A percentile compares a stretch with the other conserved stretches of the same genome.
phyloP scores from a whole-genome alignment of 225 moss, liverwort and hornwort genomes.

The Thuidium tamariscinum region DNA sequence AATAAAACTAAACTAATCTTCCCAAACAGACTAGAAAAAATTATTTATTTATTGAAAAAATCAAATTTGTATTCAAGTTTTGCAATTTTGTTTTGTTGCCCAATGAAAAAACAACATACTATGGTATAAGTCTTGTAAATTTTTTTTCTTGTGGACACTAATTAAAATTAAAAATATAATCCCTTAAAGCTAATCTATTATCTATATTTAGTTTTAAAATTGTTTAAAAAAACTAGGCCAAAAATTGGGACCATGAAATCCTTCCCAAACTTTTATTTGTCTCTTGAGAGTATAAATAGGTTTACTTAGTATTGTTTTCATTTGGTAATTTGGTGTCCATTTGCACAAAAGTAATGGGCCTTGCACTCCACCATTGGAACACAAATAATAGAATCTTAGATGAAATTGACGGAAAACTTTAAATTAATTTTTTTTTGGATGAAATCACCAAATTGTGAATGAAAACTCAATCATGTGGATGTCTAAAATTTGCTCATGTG shows the following conservation, averaged over 20 bases:
- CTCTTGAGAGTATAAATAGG: accelerated
- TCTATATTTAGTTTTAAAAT: neutral
- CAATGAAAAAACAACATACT: accelerated
- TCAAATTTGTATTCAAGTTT: neutral
- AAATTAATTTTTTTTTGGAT: too few relatives aligned
- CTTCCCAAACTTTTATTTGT: neutral
- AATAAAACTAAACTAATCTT: neutral
- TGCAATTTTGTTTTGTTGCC: neutral
- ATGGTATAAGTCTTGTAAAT: neutral
- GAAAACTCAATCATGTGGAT: too few relatives aligned
- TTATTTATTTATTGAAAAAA: neutral
- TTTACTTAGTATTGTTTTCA: too few relatives aligned
- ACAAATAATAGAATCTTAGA: too few relatives aligned
- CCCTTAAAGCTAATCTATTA: accelerated
- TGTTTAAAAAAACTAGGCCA: neutral
- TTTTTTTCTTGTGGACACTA: accelerated
- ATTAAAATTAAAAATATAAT: neutral
- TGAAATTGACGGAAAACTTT: too few relatives aligned
- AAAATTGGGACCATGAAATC: neutral
- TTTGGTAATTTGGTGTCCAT: too few relatives aligned
- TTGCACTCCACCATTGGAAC: too few relatives aligned
- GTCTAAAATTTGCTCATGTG: too few relatives aligned
- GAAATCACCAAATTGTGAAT: too few relatives aligned
- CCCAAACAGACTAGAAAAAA: neutral
- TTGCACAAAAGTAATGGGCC: too few relatives aligned